Conservation (phyloP, 768 basidiomycete genomes). For the Pulveroboletus ravenelii region DNA sequence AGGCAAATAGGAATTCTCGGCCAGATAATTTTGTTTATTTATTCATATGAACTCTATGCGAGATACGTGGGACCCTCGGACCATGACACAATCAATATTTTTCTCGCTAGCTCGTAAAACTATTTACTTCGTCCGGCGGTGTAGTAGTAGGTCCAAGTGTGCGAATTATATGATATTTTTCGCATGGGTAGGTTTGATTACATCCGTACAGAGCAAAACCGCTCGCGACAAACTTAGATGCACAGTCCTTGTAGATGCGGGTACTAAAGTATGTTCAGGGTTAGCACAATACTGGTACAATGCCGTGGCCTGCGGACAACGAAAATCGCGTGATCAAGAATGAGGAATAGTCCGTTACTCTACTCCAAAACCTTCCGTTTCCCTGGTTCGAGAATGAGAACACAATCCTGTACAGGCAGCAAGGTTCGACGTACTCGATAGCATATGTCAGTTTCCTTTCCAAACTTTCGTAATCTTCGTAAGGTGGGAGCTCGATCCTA, state of each 20-base stretch:
- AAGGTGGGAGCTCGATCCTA: slow-evolving; percentile 81
- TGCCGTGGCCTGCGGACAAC: not conserved
- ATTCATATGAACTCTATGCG: no score
- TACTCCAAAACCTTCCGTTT: slow-evolving; percentile 73
- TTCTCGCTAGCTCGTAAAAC: no score
- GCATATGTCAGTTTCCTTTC: slow-evolving; percentile 83
- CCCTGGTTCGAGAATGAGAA: slow-evolving; percentile 38
- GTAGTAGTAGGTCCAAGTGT: not conserved
- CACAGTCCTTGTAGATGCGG: slow-evolving; percentile 1
- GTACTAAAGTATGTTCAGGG: not conserved
- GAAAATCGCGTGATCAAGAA: slow-evolving; percentile 6
- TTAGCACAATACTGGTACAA: slow-evolving; percentile 16
- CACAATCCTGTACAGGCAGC: not conserved
- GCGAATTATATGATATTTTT: slow-evolving; percentile 2
- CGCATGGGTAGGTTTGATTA: not conserved
- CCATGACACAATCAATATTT: no score
- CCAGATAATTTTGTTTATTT: no score
- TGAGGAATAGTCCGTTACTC: slow-evolving; percentile 35
- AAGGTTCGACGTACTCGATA: slow-evolving; percentile 57
- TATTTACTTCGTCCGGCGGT: no score
- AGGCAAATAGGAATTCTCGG: no score
- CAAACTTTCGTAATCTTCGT: slow-evolving; percentile 80
- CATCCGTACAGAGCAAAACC: not conserved
- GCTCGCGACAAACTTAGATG: not conserved
- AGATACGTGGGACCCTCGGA: no score